These are phyloP conservation scores for Centrapalus pauciflorus DNA, from an alignment of 129 eudicot species.

Conservation along the genomic window DNA sequence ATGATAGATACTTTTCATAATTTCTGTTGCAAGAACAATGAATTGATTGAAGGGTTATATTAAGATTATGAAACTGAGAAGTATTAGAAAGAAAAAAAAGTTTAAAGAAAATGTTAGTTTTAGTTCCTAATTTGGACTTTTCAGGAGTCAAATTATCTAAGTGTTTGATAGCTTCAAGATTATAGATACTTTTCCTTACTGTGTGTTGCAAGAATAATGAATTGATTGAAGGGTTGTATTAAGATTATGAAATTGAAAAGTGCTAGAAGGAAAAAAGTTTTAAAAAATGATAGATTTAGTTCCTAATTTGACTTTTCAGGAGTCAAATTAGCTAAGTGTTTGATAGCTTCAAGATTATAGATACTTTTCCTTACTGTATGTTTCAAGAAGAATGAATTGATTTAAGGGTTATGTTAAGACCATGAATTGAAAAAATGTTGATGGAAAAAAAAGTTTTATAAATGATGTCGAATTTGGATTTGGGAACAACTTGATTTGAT, in stretches of 20 bases:
- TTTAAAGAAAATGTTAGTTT: background rate
- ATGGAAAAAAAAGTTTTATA: background rate
- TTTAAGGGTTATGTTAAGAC: too few species aligned
- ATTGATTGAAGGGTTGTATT: background rate
- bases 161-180: background rate
- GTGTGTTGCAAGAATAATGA: background rate
- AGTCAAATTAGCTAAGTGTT: background rate
- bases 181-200: background rate
- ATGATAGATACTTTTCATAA: too few species aligned
- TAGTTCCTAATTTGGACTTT: background rate
- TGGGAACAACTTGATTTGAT: background rate
- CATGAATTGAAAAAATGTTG: background rate
- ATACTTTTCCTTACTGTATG: too few species aligned
- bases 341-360: background rate
- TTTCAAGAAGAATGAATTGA: too few species aligned
- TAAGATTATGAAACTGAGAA: too few species aligned
- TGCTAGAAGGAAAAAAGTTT: background rate
- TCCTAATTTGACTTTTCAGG: background rate
- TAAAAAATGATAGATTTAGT: background rate
- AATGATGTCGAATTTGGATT: background rate
- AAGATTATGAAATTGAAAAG: background rate
- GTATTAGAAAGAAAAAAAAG: too few species aligned
- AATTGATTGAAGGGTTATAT: background rate
- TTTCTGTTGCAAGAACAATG: background rate
- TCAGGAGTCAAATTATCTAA: background rate